A percentile compares a stretch with the other conserved stretches of the same genome.
Conservation (phyloP, 2,329 filamentous ascomycete species). For the Blumeria hordei region DNA sequence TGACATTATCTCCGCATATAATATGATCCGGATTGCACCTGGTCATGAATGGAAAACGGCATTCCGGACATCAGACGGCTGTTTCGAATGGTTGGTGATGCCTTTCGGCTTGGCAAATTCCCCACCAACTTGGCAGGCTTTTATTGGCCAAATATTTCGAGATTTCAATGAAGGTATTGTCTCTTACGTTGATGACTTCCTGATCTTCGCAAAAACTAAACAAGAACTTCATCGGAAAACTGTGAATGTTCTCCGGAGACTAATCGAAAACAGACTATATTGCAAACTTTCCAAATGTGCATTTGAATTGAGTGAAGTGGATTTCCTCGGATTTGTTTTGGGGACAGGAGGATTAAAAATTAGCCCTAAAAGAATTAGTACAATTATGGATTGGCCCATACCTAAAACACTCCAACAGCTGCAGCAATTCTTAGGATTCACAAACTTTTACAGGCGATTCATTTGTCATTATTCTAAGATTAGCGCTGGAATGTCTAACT, state of each 20-base stretch:
- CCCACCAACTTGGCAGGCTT: not conserved
- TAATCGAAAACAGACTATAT: not conserved
- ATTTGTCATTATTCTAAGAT: not conserved
- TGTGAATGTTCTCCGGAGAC: not conserved
- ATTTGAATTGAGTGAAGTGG: not conserved
- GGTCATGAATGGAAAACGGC: not conserved
- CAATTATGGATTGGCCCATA: not conserved
- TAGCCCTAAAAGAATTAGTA: not conserved
- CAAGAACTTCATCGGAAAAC: not conserved
- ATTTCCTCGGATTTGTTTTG: not conserved
- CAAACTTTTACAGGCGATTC: constrained; percentile 1
- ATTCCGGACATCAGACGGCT: not conserved
- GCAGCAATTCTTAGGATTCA: not conserved
- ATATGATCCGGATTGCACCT: not conserved
- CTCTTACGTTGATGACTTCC: not conserved
- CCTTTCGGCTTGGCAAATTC: not conserved
- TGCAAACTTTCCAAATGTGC: constrained; percentile 1
- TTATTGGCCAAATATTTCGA: not conserved
- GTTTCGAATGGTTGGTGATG: not conserved
- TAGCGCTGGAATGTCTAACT: not conserved
- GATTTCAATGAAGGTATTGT: not conserved
- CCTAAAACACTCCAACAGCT: constrained; percentile 1
- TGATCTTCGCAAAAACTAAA: not conserved
- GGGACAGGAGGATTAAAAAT: not conserved
- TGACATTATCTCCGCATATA: not conserved